These are phyloP conservation scores for Lyophyllum semitale DNA, from an alignment of 768 basidiomycete species.

Conservation along the genomic window DNA sequence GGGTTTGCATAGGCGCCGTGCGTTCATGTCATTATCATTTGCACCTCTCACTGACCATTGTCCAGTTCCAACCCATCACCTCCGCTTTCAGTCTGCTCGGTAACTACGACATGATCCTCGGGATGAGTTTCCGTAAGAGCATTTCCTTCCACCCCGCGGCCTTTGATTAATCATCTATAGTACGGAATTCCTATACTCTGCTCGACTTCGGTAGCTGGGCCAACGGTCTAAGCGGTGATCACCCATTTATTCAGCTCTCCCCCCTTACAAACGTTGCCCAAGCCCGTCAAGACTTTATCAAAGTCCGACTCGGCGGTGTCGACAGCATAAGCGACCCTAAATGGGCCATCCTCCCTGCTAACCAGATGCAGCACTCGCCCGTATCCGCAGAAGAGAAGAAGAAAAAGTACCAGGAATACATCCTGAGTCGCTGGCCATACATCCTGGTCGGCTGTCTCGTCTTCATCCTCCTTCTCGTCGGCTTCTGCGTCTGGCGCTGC, in stretches of 20 bases:
- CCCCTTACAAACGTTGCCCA: constrained; percentile 52
- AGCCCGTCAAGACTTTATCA: constrained; percentile 69
- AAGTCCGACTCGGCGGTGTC: constrained; percentile 57
- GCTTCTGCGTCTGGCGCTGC: constrained; percentile 60
- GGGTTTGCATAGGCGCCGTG: constrained; percentile 70
- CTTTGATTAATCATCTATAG: constrained; percentile 34
- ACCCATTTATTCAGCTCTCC: constrained; percentile 73
- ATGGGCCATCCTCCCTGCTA: constrained; percentile 61
- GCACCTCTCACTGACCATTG: constrained; percentile 6
- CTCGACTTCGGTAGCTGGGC: constrained; percentile 76
- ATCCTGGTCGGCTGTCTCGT: constrained; percentile 63
- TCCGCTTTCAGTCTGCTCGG: constrained; percentile 77
- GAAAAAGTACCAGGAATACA: constrained; percentile 60
- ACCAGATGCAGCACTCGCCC: constrained; percentile 63
- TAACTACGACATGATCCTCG: constrained; percentile 81
- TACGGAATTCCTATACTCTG: constrained; percentile 75
- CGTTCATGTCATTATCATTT: constrained; percentile 20
- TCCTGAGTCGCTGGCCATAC: constrained; percentile 74
- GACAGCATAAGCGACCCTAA: constrained; percentile 56
- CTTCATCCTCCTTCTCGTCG: constrained; percentile 45
- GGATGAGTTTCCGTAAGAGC: constrained; percentile 73
- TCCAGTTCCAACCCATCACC: constrained; percentile 81
- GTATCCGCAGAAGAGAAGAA: constrained; percentile 67
- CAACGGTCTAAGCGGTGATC: constrained; percentile 41
- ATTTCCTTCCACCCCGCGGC: background rate